A percentile compares a stretch with the other conserved stretches of the same genome.
Evolutionary conservation across 352 stramenopile species (phyloP).

Genomic region (Globisporangium cystogenes): DNA sequence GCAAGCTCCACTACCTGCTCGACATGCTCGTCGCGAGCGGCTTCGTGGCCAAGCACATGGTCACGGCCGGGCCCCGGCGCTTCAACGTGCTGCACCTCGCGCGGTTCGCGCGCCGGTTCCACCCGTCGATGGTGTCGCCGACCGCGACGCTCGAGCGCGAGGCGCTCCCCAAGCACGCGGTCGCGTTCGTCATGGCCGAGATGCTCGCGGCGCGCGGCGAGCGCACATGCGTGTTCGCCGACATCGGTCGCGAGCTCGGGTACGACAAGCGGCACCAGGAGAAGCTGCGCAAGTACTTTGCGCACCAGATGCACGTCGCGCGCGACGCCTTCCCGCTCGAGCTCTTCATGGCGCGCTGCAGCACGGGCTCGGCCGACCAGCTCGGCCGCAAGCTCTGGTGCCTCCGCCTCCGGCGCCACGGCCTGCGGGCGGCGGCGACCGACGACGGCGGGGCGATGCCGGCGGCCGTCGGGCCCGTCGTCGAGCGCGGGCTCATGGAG

Average conservation of each 20-base stretch:
- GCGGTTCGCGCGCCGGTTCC: conserved; percentile 55
- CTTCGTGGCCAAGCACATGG: conserved; percentile 73
- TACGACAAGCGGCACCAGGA: conserved; percentile 76
- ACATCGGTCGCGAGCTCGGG: conserved; percentile 76
- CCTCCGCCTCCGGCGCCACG: conserved; percentile 35
- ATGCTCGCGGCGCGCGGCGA: conserved; percentile 63
- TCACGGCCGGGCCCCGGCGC: conserved; percentile 51
- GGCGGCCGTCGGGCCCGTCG: conserved; percentile 24
- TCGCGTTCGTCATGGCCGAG: conserved; percentile 53
- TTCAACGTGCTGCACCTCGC: conserved; percentile 83
- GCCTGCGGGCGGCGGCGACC: too few relatives aligned
- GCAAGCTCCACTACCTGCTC: conserved; percentile 79
- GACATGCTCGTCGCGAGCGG: conserved; percentile 62
- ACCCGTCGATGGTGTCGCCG: conserved; percentile 62
- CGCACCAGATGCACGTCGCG: conserved; percentile 59
- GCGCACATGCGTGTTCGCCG: conserved; percentile 74
- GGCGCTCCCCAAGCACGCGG: conserved; percentile 51
- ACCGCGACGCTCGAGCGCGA: conserved; percentile 45
- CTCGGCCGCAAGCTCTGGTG: conserved; percentile 79
- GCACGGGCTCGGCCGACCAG: conserved; percentile 38
- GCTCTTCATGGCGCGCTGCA: conserved; percentile 80
- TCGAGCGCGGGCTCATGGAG: conserved; percentile 79
- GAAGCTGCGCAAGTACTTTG: conserved; percentile 79
- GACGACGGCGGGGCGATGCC: too few relatives aligned
- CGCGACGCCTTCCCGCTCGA: conserved; percentile 60